Percentiles rank a stretch among this genome's conserved stretches.
Conservation (phyloP, 495 filamentous ascomycete genomes). For the Talaromyces ruber region DNA sequence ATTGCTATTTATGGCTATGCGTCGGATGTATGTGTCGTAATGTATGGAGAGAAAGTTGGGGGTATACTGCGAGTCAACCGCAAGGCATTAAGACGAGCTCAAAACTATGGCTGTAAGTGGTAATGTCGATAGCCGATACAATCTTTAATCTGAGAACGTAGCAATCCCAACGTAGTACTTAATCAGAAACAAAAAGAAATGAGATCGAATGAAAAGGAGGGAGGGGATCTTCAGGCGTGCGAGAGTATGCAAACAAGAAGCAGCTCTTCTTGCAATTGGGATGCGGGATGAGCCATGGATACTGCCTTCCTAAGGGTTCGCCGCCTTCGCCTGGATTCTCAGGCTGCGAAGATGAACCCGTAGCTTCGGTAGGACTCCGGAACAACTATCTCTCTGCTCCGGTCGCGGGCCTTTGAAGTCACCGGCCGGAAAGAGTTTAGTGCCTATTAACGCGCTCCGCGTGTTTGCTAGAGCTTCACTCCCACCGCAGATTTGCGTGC, state of each 20-base stretch:
- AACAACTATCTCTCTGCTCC: not conserved
- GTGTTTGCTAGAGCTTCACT: conserved; percentile 14
- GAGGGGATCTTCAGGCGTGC: not conserved
- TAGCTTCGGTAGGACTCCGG: not conserved
- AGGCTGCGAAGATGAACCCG: not conserved
- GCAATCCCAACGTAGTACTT: conserved; percentile 2
- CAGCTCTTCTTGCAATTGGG: not conserved
- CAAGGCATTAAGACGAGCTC: not conserved
- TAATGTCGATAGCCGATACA: not conserved
- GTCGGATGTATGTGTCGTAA: not conserved
- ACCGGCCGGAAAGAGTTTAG: conserved; percentile 1
- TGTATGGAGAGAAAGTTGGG: not conserved
- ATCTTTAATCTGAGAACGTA: conserved; percentile 1
- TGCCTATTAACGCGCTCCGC: conserved; percentile 10
- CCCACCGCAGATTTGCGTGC: conserved; percentile 2
- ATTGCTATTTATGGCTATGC: conserved; percentile 26
- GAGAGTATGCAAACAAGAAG: not conserved
- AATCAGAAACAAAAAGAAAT: conserved; percentile 9
- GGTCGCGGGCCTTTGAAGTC: not conserved
- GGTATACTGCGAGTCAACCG: not conserved
- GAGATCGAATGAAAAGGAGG: conserved; percentile 3
- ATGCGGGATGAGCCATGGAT: not conserved
- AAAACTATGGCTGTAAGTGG: not conserved
- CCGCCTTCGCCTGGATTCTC: not conserved
- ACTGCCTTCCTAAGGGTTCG: not conserved